Percentiles rank a stretch among this genome's conserved stretches.
Evolutionary conservation across 2,329 filamentous ascomycete genomes (phyloP).

Genomic region (Macroventuria anomochaeta): DNA sequence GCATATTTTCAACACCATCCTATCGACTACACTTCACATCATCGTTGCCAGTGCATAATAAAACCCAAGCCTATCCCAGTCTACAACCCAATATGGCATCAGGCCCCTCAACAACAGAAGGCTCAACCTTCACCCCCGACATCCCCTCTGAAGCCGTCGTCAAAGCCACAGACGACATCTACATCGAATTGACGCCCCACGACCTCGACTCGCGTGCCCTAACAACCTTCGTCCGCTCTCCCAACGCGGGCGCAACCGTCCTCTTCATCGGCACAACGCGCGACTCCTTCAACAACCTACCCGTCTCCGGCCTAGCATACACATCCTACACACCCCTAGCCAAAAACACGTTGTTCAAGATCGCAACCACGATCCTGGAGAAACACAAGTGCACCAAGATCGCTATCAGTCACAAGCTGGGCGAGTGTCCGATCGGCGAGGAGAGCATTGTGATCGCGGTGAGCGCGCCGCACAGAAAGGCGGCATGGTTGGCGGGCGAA

Average conservation of each 20-base stretch:
- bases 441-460: slow-evolving; percentile 92
- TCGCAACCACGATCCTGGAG: slow-evolving; percentile 63
- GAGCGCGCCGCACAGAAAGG: slow-evolving; percentile 79
- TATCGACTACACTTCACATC: no score
- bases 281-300: slow-evolving; percentile 72
- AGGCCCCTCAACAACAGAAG: slow-evolving; percentile 31
- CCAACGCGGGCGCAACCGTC: slow-evolving; percentile 41
- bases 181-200: slow-evolving; percentile 72
- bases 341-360: slow-evolving; percentile 70
- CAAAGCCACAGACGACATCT: slow-evolving; percentile 54
- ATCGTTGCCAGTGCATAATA: no score
- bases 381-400: slow-evolving; percentile 75
- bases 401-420: slow-evolving; percentile 83
- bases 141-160: slow-evolving; percentile 38
- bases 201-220: slow-evolving; percentile 63
- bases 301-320: slow-evolving; percentile 79
- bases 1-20: background rate
- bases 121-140: slow-evolving; percentile 32
- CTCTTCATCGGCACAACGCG: slow-evolving; percentile 70
- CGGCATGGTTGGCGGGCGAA: slow-evolving; percentile 87
- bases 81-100: background rate
- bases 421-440: slow-evolving; percentile 85
- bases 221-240: slow-evolving; percentile 71
- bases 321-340: slow-evolving; percentile 75
- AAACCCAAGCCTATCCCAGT: background rate